These are phyloP conservation scores for Paratinospora sagittata DNA, from an alignment of 164 flowering plant genomes.

Conservation along the genomic window DNA sequence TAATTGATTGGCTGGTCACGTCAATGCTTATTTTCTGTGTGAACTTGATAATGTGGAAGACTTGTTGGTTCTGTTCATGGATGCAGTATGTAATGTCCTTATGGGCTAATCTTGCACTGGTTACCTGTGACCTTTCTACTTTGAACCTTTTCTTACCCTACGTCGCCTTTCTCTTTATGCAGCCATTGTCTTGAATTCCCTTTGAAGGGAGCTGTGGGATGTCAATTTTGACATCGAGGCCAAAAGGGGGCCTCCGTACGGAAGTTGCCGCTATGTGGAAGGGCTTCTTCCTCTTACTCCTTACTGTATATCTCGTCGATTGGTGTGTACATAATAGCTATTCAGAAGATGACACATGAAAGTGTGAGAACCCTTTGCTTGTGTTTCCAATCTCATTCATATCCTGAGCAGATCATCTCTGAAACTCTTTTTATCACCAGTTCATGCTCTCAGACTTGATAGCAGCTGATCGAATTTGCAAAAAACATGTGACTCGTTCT, in stretches of 20 bases:
- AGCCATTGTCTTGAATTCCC: not conserved
- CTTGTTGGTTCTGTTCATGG: not conserved
- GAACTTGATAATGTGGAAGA: too few species aligned
- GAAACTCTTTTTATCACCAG: not conserved
- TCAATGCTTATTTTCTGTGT: too few species aligned
- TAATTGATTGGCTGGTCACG: too few species aligned
- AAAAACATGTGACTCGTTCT: not conserved
- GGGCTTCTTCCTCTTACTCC: not conserved
- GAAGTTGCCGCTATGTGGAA: not conserved
- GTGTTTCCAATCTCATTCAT: not conserved
- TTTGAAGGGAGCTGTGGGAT: not conserved
- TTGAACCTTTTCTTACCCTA: not conserved
- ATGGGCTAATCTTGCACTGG: not conserved
- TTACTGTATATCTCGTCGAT: not conserved
- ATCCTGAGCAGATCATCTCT: not conserved
- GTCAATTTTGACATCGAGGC: not conserved
- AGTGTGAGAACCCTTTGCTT: not conserved
- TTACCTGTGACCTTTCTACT: not conserved
- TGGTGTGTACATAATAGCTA: slow-evolving; percentile 2
- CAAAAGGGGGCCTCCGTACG: not conserved
- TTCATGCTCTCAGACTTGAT: not conserved
- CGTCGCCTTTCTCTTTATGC: not conserved
- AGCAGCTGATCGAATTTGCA: not conserved
- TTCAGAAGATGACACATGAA: not conserved
- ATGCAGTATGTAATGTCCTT: not conserved